Base-by-base conservation (phyloP, 345 rosid genomes). In the Dipteronia dyeriana region DNA sequence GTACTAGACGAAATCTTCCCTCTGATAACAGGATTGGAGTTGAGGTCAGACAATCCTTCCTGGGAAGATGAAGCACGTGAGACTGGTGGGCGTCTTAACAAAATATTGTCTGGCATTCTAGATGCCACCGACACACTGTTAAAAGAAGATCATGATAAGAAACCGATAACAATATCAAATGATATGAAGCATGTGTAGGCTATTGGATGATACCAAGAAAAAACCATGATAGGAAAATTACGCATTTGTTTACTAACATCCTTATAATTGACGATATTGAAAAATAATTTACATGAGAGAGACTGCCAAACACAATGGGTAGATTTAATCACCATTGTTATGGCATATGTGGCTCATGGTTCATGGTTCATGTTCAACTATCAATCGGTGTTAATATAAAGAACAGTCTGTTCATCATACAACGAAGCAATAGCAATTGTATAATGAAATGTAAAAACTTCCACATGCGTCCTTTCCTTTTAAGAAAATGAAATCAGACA, bases 31-130 rank as follows among this genome's bases (percentile, higher is more conserved):
- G 81, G 53, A 75, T 73, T 78, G 16, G 83, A 60, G 66, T 22
- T 65, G 63, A 73, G 29, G 26, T 81, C 88, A 38, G 82, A 43
- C 49, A 78, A 70, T 51, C 75, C 86, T 39, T 85, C 86, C 64
- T 77, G 83, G n/a, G 88, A 81, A n/a, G 80, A 70, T 10, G 69
- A 54, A n/a, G 72, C 70, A 2, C 67, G 66, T 12, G 80, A 82
- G 16, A 73, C 74, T 9, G 84, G 77, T 1, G 73, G 76, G 2
- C 79, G 80, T 57, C 82, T 78, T 66, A 61, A 75, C 78, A 75
- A 75, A 51, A 74, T 51, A 67, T 47, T 78, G 22, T 83, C 85
- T 25, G 43, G 82, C 29, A 76, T 75, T 77, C 79, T 79, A n/a
- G 81, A 70, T 65, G 75, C 77, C 5, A 73, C 64, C 31, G 47